Conservation (phyloP, 2,329 filamentous ascomycete species). For the Penicillium olsonii region DNA sequence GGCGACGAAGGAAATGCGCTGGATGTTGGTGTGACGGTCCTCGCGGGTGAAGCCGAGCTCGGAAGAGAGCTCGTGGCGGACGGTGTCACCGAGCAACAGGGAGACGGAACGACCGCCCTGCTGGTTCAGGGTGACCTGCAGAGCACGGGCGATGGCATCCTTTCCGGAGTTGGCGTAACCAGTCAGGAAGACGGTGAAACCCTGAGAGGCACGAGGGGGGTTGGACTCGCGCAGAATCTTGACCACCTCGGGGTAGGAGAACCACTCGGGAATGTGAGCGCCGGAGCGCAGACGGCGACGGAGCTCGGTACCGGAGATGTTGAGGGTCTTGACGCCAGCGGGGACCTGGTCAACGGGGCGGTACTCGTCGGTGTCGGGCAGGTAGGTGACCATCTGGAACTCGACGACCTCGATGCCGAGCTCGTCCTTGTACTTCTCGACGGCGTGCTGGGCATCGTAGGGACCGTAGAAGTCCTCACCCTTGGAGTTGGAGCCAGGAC, state of each 20-base stretch:
- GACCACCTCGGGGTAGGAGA: conserved; percentile 99
- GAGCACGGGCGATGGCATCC: conserved; percentile 90
- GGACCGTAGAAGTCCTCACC: conserved; percentile 97
- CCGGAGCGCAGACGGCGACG: conserved; percentile 87
- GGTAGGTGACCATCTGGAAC: conserved; percentile 99
- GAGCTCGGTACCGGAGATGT: conserved; percentile 88
- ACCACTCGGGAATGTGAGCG: conserved; percentile 97
- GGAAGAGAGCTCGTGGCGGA: conserved; percentile 86
- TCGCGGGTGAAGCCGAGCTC: conserved; percentile 93
- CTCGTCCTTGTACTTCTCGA: conserved; percentile 95
- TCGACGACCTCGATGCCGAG: conserved; percentile 98
- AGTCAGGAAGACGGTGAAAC: conserved; percentile 97
- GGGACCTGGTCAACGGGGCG: conserved; percentile 87
- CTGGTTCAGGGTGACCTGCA: conserved; percentile 97
- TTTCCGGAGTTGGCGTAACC: conserved; percentile 97
- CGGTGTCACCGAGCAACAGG: conserved; percentile 91
- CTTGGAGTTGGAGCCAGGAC: conserved; percentile 96
- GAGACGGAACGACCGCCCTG: conserved; percentile 94
- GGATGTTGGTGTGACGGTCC: conserved; percentile 93
- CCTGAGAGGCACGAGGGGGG: conserved; percentile 85
- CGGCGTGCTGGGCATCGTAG: conserved; percentile 93
- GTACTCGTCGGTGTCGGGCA: conserved; percentile 97
- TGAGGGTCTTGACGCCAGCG: conserved; percentile 78
- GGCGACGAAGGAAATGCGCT: conserved; percentile 93
- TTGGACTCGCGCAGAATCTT: conserved; percentile 94